phyloP scores from a whole-genome alignment of 495 filamentous ascomycete species.

The Bacidia rubella region DNA sequence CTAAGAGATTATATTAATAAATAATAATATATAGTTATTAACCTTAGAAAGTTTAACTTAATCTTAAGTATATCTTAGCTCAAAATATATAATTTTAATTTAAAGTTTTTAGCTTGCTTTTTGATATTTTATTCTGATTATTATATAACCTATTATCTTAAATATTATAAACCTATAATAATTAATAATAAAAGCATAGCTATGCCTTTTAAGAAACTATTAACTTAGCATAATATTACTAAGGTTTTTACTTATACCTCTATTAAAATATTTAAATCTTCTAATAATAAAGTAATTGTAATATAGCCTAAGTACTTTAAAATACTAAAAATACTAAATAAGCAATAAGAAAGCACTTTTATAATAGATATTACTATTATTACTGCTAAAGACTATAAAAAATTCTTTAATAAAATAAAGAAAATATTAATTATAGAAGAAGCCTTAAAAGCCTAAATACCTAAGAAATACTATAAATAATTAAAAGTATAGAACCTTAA shows the following conservation, averaged over 20 bases:
- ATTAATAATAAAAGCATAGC: neutral
- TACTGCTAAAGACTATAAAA: neutral
- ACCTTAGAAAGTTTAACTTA: neutral
- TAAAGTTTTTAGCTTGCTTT: neutral
- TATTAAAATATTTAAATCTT: slow-evolving; percentile 1
- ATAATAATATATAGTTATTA: neutral
- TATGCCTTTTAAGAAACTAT: neutral
- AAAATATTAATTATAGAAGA: neutral
- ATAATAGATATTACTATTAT: neutral
- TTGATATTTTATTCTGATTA: neutral
- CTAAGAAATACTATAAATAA: neutral
- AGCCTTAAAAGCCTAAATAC: neutral
- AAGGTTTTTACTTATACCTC: neutral
- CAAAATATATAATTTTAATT: neutral
- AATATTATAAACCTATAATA: neutral
- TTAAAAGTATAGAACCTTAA: neutral
- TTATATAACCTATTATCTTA: neutral
- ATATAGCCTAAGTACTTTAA: neutral
- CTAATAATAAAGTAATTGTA: neutral
- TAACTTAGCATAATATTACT: neutral
- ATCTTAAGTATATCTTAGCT: neutral
- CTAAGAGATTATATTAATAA: slow-evolving; percentile 1
- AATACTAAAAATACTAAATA: neutral
- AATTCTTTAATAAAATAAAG: neutral
- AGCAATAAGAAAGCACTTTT: neutral